Percentiles rank a stretch among this genome's conserved stretches.
These are phyloP conservation scores for Pueraria montana DNA, from an alignment of 306 rosid species.

Conservation along the genomic window DNA sequence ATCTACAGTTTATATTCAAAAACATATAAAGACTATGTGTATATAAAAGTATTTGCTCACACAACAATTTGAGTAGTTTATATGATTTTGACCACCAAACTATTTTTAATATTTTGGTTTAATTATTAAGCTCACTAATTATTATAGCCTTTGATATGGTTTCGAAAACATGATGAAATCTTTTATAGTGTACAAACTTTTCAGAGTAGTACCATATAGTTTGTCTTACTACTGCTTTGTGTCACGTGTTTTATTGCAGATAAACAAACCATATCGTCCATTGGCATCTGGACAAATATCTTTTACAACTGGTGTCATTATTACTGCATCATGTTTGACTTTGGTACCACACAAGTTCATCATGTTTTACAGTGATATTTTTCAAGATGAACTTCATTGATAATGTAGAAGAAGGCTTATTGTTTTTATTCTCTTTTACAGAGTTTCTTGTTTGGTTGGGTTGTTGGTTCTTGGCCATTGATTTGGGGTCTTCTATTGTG, in stretches of 20 bases:
- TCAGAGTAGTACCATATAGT: background rate
- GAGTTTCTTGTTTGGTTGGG: conserved; percentile 82
- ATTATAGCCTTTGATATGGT: background rate
- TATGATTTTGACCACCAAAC: background rate
- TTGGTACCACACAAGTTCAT: conserved; percentile 56
- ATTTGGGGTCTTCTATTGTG: conserved; percentile 75
- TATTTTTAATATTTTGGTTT: background rate
- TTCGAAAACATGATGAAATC: background rate
- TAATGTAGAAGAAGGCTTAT: conserved; percentile 5
- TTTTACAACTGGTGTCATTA: conserved; percentile 60
- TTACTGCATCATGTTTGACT: conserved; percentile 61
- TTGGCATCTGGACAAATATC: conserved; percentile 57
- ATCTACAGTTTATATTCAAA: background rate
- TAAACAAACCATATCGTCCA: conserved; percentile 80
- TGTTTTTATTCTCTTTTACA: conserved; percentile 47
- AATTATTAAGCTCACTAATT: background rate
- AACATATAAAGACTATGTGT: background rate
- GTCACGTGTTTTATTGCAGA: conserved; percentile 57
- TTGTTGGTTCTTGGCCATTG: conserved; percentile 89
- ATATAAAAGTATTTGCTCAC: background rate
- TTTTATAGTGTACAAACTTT: background rate
- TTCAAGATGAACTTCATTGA: background rate
- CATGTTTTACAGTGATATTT: background rate
- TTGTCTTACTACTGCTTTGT: background rate
- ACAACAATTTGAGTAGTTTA: background rate